phyloP scores from a whole-genome alignment of 495 filamentous ascomycete genomes.

The Daldinia vernicosa region DNA sequence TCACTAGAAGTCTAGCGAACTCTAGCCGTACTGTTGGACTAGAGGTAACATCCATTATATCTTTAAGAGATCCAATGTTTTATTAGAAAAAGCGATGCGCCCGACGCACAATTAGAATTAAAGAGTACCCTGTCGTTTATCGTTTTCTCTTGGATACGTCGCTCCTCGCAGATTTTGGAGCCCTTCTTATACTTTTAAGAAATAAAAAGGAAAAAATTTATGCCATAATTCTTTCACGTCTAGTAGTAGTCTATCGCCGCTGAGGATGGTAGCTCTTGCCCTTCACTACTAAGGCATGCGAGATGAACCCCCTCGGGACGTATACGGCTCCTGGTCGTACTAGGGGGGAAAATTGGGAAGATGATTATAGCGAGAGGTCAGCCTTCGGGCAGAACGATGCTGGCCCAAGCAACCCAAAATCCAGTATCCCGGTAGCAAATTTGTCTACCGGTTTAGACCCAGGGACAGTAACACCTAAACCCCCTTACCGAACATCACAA shows the following conservation, averaged over 20 bases:
- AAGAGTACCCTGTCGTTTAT: too few species aligned
- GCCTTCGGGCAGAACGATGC: not conserved
- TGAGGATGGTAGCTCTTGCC: not conserved
- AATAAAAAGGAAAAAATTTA: too few species aligned
- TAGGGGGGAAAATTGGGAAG: not conserved
- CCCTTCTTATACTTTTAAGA: too few species aligned
- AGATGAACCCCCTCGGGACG: not conserved
- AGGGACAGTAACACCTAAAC: slow-evolving; percentile 19
- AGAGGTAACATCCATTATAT: not conserved
- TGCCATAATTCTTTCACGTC: too few species aligned
- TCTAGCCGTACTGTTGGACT: not conserved
- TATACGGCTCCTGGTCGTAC: not conserved
- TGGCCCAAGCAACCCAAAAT: not conserved
- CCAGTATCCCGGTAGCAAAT: not conserved
- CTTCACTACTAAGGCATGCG: not conserved
- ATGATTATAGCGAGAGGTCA: not conserved
- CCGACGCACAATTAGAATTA: too few species aligned
- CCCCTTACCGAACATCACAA: slow-evolving; percentile 6
- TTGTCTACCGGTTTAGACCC: not conserved
- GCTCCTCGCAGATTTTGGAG: too few species aligned
- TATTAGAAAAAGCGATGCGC: too few species aligned
- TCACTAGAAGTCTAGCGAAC: not conserved
- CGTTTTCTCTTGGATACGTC: too few species aligned
- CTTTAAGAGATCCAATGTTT: too few species aligned
- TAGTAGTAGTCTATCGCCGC: not conserved